phyloP scores from a whole-genome alignment of 495 filamentous ascomycete genomes.

The Hypoxylon fuscum region DNA sequence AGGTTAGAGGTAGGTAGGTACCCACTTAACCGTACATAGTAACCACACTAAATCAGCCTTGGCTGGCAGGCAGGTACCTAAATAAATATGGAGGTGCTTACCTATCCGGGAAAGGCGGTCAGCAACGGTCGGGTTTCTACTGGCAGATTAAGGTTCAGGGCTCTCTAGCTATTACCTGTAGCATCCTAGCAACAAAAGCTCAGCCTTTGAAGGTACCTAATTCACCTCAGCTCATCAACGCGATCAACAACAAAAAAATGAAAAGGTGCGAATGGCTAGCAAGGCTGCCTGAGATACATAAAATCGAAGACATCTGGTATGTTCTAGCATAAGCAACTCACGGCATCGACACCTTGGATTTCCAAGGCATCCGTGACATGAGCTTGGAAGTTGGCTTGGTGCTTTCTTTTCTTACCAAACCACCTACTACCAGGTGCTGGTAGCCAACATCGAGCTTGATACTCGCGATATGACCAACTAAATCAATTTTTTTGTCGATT shows the following conservation, averaged over 20 bases:
- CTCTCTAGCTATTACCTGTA: too few relatives aligned
- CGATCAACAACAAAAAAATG: not conserved
- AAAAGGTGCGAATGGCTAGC: not conserved
- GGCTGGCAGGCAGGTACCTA: not conserved
- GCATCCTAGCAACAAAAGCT: not conserved
- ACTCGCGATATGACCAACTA: not conserved
- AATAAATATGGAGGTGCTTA: not conserved
- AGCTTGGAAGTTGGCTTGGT: not conserved
- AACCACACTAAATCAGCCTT: not conserved
- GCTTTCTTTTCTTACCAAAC: too few relatives aligned
- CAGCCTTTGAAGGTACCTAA: not conserved
- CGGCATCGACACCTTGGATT: not conserved
- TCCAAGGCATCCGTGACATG: not conserved
- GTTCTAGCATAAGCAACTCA: not conserved
- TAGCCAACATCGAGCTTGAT: constrained; percentile 9
- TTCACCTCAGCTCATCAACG: not conserved
- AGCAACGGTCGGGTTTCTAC: constrained; percentile 22
- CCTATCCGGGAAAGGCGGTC: constrained; percentile 16
- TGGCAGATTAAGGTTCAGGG: constrained; percentile 16
- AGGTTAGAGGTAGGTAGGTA: constrained; percentile 13
- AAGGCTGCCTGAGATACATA: constrained; percentile 4
- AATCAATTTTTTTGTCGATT: not conserved
- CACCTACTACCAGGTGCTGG: not conserved
- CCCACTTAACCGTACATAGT: not conserved
- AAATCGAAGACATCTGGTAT: not conserved